phyloP scores from a whole-genome alignment of 768 basidiomycete species.

The Calocera viscosa region DNA sequence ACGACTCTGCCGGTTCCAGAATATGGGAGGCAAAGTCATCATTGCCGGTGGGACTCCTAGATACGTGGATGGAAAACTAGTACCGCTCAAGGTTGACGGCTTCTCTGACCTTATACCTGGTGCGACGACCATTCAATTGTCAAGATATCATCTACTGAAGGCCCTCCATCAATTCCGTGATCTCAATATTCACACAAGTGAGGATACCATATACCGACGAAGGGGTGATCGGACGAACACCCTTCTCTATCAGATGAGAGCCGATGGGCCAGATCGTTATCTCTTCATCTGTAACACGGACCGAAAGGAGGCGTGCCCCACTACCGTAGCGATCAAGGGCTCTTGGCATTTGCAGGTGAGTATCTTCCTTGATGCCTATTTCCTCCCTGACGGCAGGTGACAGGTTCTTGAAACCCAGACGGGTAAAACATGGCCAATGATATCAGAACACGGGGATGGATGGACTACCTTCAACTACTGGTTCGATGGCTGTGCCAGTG shows the following conservation, averaged over 20 bases:
- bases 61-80: conserved; percentile 17
- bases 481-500: conserved; percentile 18
- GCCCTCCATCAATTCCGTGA: conserved; percentile 16
- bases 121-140: conserved; percentile 2
- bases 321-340: conserved; percentile 13
- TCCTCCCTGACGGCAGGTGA: not conserved
- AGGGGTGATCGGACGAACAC: conserved; percentile 16
- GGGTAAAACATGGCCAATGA: conserved; percentile 13
- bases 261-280: conserved; percentile 17
- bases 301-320: conserved; percentile 16
- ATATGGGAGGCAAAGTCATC: conserved; percentile 19
- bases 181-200: conserved; percentile 15
- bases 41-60: conserved; percentile 16
- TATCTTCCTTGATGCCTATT: not conserved
- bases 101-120: not conserved
- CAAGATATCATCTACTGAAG: conserved; percentile 15
- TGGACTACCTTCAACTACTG: conserved; percentile 16
- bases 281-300: conserved; percentile 21
- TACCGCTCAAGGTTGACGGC: not conserved
- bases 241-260: conserved; percentile 19
- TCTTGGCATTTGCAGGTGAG: conserved; percentile 9
- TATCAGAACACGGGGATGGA: conserved; percentile 12
- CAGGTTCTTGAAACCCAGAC: not conserved
- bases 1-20: conserved; percentile 16
- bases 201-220: conserved; percentile 16